Evolutionary conservation across 2,329 filamentous ascomycete species (phyloP).

Genomic region (Magnaporthales sp.): DNA sequence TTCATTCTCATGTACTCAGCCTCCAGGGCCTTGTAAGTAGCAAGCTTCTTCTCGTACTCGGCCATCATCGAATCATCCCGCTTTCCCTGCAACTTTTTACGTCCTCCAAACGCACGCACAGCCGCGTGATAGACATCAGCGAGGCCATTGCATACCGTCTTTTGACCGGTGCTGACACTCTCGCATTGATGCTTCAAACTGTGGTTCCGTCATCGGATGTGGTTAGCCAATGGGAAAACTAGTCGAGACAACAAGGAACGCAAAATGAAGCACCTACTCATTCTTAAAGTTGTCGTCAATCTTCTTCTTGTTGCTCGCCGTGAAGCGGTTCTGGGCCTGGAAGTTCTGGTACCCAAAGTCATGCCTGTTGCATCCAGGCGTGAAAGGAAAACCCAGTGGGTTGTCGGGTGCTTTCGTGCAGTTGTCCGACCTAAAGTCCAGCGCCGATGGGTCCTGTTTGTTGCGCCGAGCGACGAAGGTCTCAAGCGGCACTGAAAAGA

Average conservation of each 20-base stretch:
- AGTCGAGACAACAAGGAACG: not conserved
- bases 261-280: slow-evolving; percentile 24
- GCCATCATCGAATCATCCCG: slow-evolving; percentile 17
- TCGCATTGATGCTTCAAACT: slow-evolving; percentile 29
- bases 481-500: not conserved
- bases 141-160: slow-evolving; percentile 20
- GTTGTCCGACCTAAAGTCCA: slow-evolving; percentile 33
- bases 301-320: slow-evolving; percentile 24
- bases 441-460: slow-evolving; percentile 25
- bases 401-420: slow-evolving; percentile 34
- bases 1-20: slow-evolving; percentile 12
- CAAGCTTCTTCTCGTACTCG: slow-evolving; percentile 25
- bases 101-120: slow-evolving; percentile 26
- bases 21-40: slow-evolving; percentile 23
- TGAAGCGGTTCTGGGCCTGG: slow-evolving; percentile 38
- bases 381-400: slow-evolving; percentile 33
- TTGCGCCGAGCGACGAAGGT: slow-evolving; percentile 18
- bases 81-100: slow-evolving; percentile 17
- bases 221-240: not conserved
- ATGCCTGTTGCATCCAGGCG: slow-evolving; percentile 40
- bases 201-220: not conserved
- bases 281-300: slow-evolving; percentile 41
- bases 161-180: slow-evolving; percentile 7
- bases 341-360: slow-evolving; percentile 50
- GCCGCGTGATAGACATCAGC: slow-evolving; percentile 32